Evolutionary conservation across 2,329 filamentous ascomycete species (phyloP).

Genomic region (Scytalidium lignicola): DNA sequence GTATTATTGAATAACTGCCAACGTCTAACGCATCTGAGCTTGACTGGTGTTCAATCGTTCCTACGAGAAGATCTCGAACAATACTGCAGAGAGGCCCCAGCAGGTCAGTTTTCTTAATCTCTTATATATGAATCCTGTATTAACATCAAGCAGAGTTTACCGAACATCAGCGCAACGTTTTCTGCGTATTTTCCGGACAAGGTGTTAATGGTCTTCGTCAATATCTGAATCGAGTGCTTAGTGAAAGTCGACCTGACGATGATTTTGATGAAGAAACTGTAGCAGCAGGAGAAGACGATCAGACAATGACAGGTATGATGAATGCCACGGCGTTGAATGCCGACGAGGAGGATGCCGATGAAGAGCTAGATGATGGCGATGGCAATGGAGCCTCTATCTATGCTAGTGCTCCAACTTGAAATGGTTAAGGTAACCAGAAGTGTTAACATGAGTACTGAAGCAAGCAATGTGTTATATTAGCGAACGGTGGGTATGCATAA

Average conservation of each 20-base stretch:
- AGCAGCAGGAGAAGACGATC: slow-evolving; percentile 80
- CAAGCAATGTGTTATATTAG: not conserved
- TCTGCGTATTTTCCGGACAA: slow-evolving; percentile 92
- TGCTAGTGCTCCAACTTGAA: not conserved
- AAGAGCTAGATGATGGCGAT: slow-evolving; percentile 19
- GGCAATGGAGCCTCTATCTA: not conserved
- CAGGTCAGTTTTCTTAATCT: slow-evolving; percentile 41
- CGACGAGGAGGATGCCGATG: slow-evolving; percentile 16
- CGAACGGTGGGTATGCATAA: not conserved
- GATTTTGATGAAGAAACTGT: slow-evolving; percentile 78
- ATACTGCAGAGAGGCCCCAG: slow-evolving; percentile 82
- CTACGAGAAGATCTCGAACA: slow-evolving; percentile 75
- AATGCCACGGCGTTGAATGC: slow-evolving; percentile 14
- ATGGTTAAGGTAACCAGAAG: not conserved
- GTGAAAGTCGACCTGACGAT: slow-evolving; percentile 70
- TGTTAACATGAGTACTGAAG: not conserved
- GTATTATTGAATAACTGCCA: slow-evolving; percentile 85
- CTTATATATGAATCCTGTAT: not conserved
- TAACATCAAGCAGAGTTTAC: slow-evolving; percentile 68
- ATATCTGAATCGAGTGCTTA: slow-evolving; percentile 63
- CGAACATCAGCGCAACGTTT: slow-evolving; percentile 88
- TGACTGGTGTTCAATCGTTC: slow-evolving; percentile 92
- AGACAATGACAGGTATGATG: slow-evolving; percentile 29
- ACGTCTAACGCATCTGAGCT: slow-evolving; percentile 85
- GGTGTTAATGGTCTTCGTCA: slow-evolving; percentile 74